Evolutionary conservation across 2,329 filamentous ascomycete genomes (phyloP).

Genomic region (Pseudocercospora cruenta): DNA sequence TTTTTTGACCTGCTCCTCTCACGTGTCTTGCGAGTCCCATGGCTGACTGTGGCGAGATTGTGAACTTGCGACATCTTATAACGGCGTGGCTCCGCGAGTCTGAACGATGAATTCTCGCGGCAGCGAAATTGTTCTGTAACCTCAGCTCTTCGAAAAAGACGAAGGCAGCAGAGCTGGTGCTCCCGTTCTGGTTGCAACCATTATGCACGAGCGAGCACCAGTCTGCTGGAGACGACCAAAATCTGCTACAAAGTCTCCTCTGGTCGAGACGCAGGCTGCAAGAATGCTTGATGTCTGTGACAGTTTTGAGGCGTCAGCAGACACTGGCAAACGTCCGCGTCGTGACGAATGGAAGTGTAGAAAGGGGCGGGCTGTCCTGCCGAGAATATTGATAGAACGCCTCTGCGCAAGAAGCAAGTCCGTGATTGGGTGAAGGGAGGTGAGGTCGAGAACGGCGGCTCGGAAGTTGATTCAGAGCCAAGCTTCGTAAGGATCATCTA

Average conservation of each 20-base stretch:
- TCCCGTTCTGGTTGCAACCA: too few relatives aligned
- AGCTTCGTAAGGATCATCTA: background rate
- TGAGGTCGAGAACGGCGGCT: background rate
- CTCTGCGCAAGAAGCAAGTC: background rate
- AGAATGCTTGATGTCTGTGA: background rate
- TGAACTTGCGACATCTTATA: background rate
- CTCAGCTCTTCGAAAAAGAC: too few relatives aligned
- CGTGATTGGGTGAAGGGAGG: background rate
- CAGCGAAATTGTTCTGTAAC: too few relatives aligned
- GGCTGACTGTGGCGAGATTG: background rate
- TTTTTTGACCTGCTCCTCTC: background rate
- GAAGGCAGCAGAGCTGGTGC: too few relatives aligned
- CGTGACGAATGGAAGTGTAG: background rate
- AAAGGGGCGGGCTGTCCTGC: background rate
- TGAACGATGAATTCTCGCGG: too few relatives aligned
- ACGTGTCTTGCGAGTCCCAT: constrained; percentile 4
- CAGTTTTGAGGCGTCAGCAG: background rate
- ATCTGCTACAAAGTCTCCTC: background rate
- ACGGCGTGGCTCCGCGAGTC: background rate
- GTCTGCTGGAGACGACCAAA: background rate
- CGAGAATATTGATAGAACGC: background rate
- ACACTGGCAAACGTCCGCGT: background rate
- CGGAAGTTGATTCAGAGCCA: background rate
- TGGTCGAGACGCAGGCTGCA: background rate
- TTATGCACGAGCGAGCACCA: background rate